phyloP scores from a whole-genome alignment of 306 rosid genomes.

The Quercus wislizeni region DNA sequence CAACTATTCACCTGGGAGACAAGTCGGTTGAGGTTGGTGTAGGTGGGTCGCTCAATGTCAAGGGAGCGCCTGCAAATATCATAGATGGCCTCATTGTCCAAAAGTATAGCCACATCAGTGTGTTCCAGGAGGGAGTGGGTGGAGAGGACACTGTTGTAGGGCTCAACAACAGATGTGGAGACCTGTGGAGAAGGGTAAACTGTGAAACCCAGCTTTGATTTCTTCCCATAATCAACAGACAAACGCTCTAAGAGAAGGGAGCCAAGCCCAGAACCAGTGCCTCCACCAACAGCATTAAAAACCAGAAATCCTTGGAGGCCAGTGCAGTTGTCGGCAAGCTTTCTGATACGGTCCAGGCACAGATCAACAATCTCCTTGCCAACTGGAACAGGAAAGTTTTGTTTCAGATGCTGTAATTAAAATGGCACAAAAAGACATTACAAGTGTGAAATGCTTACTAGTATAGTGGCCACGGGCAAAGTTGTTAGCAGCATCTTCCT shows the following conservation, averaged over 20 bases:
- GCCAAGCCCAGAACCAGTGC: conserved; percentile 6
- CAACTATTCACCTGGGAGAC: not conserved
- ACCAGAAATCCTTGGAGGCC: conserved; percentile 9
- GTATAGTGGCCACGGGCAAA: conserved; percentile 19
- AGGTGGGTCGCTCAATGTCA: too few species aligned
- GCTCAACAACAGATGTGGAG: conserved; percentile 3
- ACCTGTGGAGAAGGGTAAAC: conserved; percentile 7
- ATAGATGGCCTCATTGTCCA: not conserved
- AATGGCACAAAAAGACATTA: not conserved
- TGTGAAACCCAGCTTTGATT: conserved; percentile 6
- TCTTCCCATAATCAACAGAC: conserved; percentile 4
- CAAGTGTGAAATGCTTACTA: not conserved
- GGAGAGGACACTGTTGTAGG: conserved; percentile 3
- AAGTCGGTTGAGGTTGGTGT: conserved; percentile 1
- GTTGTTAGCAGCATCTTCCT: conserved; percentile 14
- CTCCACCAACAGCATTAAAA: conserved; percentile 2
- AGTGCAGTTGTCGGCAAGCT: conserved; percentile 9
- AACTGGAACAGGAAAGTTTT: not conserved
- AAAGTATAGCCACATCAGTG: conserved; percentile 9
- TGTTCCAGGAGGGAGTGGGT: conserved; percentile 14
- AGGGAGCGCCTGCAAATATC: not conserved
- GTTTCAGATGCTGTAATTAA: not conserved
- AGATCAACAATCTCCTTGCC: conserved; percentile 14
- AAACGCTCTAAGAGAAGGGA: conserved; percentile 8
- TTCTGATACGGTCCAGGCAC: conserved; percentile 4